A percentile compares a stretch with the other conserved stretches of the same genome.
Evolutionary conservation across 345 rosid genomes (phyloP).

Genomic region (Salix brachista): DNA sequence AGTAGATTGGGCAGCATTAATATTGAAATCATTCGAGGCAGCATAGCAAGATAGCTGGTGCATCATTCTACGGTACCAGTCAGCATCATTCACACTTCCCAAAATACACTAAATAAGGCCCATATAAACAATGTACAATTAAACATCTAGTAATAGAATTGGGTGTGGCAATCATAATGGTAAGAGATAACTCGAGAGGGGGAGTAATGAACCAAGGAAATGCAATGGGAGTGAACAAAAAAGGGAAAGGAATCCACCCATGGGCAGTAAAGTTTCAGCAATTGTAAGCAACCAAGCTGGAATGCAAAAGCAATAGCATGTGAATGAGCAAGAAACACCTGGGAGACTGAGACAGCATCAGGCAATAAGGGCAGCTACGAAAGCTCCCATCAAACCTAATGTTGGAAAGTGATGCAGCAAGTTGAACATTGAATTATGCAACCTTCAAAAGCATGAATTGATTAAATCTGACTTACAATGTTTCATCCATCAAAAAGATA

Average conservation of each 20-base stretch:
- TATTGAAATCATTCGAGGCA: neutral
- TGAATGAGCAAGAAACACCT: neutral
- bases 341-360: neutral
- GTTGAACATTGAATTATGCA: neutral
- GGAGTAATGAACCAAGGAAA: neutral
- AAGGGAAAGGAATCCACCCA: neutral
- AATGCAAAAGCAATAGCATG: neutral
- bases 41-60: neutral
- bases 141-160: neutral
- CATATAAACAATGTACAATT: neutral
- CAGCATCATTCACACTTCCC: neutral
- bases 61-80: neutral
- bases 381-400: neutral
- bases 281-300: neutral
- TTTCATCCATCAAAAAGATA: neutral
- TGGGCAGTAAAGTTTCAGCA: neutral
- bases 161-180: neutral
- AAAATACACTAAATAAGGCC: neutral
- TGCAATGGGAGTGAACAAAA: neutral
- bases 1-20: neutral
- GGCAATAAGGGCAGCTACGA: neutral
- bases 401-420: neutral
- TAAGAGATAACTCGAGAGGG: neutral
- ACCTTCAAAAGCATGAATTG: neutral
- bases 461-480: neutral